Evolutionary conservation across 208 protist species (phyloP), one percentile per base, ranked within the genome.

Genomic region (Acanthamoeba castellanii): DNA sequence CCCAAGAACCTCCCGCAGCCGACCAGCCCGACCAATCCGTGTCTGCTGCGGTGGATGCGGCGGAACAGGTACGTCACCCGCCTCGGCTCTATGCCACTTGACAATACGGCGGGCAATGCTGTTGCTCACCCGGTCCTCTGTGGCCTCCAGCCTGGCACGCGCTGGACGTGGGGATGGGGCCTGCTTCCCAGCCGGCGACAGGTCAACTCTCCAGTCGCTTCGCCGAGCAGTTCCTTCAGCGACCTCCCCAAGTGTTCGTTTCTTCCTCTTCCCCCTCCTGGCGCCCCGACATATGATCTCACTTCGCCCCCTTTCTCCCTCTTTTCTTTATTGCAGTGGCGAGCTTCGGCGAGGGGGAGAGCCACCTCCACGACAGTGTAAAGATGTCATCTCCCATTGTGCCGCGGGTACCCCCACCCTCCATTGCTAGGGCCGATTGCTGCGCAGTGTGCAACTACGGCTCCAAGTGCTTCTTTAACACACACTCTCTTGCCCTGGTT

Each of bases 161-260:
- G 85, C 6, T 92, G 85, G 85, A 92, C 85, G 32, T 92, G 85
- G 85, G 85, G 85, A 27, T 92, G 85, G 85, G 85, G 85, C 20
- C 37, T 92, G 22, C 85, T 92, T 66, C 85, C 85, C 25, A 47
- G 61, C 27, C 52, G 61, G 27, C 25, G 37, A 14, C 52, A 92
- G 27, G 27, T 74, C 32, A 72, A 25, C 25, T 66, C 52, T 25
- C 45, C 85, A 7, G 59, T 32, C 57, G 52, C 85, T 25, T 74
- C 85, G 30, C 61, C 85, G n/a, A 72, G 32, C 59, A 72, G 55
- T 30, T 72, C 85, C 7, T 92, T 50, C 59, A 37, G 34, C 57
- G 52, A 66, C 32, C 57, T 72, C 55, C 61, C 85, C 18, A 66
- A 74, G 32, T 5, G 85, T 87, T 9, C 20, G 34, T 32, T 18